These are phyloP conservation scores for Podospora pseudoanserina DNA, from an alignment of 495 filamentous ascomycete genomes.

Conservation along the genomic window DNA sequence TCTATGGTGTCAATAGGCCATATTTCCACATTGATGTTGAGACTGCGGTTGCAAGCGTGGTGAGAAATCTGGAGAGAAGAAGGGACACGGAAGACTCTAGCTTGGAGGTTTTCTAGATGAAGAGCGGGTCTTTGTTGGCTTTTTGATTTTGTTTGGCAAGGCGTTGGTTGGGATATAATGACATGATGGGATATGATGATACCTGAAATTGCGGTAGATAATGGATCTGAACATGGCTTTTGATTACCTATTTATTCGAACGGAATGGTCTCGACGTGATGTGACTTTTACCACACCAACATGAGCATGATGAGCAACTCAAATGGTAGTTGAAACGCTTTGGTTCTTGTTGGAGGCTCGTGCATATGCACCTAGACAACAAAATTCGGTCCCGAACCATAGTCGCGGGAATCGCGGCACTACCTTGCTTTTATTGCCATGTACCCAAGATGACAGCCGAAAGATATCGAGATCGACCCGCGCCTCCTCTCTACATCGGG, in stretches of 20 bases:
- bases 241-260: too few relatives aligned
- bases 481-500: too few relatives aligned
- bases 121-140: background rate
- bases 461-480: background rate
- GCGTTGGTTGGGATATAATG: background rate
- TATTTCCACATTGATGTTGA: conserved; percentile 62
- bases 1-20: conserved; percentile 49
- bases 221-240: background rate
- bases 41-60: conserved; percentile 57
- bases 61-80: conserved; percentile 18
- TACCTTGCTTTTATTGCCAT: background rate
- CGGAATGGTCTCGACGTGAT: too few relatives aligned
- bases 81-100: background rate
- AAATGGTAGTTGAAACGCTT: background rate
- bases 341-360: background rate
- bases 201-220: background rate
- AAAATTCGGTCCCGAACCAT: background rate
- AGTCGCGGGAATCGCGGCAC: background rate
- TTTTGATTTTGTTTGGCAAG: background rate
- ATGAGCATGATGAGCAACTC: background rate
- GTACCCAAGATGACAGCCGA: background rate
- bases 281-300: background rate
- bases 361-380: background rate
- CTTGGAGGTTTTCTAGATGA: background rate
- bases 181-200: background rate